Evolutionary conservation across 805 yeast species (phyloP).

Genomic region (Lipomyces yamanashiensis): DNA sequence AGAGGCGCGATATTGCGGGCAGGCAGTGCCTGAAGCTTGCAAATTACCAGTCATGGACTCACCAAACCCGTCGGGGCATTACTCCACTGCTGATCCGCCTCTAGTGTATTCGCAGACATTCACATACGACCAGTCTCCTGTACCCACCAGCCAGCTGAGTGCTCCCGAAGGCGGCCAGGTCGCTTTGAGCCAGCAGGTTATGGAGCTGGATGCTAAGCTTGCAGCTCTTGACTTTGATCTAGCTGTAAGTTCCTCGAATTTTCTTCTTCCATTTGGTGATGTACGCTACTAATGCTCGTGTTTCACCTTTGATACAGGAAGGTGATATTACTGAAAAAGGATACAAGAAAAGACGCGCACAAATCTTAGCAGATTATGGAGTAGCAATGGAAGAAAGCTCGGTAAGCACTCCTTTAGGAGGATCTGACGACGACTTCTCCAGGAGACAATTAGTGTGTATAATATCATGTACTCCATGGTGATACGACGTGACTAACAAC

Average conservation of each 20-base stretch:
- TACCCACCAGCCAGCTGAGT: background rate
- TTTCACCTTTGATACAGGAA: constrained; percentile 46
- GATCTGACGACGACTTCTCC: constrained; percentile 5
- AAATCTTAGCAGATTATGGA: constrained; percentile 20
- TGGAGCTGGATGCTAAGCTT: constrained; percentile 20
- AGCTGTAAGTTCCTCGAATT: constrained; percentile 6
- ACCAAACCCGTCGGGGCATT: background rate
- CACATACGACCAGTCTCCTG: background rate
- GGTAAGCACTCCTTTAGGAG: background rate
- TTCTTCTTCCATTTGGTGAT: background rate
- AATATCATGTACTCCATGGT: background rate
- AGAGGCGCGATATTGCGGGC: background rate
- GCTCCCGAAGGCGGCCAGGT: background rate
- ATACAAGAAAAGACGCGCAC: constrained; percentile 61
- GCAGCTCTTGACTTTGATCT: constrained; percentile 23
- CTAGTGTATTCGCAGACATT: background rate
- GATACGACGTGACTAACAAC: background rate
- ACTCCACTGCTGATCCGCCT: background rate
- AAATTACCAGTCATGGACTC: background rate
- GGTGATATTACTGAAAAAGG: constrained; percentile 79
- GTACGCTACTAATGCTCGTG: background rate
- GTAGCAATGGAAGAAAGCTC: constrained; percentile 2
- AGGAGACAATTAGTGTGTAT: background rate
- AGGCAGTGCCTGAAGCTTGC: background rate
- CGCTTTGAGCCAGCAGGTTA: background rate